phyloP scores from a whole-genome alignment of 257 asterid genomes.

The Scutellaria galericulata region DNA sequence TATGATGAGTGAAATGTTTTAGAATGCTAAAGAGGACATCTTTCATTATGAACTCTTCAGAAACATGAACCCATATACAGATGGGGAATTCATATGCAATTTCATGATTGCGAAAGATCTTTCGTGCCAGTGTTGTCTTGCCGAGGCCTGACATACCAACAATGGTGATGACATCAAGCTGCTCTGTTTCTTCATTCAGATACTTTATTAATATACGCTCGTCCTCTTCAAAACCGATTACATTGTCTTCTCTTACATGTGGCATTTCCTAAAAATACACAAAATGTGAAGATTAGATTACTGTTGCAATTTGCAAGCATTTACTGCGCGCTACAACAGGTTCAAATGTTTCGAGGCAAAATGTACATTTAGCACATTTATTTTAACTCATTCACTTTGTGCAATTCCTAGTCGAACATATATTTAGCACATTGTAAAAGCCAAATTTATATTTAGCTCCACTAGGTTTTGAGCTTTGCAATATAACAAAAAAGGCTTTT shows the following conservation, averaged over 20 bases:
- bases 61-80: conserved; percentile 22
- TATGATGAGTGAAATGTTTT: not conserved
- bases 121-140: conserved; percentile 24
- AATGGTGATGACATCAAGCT: conserved; percentile 13
- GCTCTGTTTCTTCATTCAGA: conserved; percentile 1
- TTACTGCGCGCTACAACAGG: no score
- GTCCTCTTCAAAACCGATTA: conserved; percentile 27
- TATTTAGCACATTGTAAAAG: no score
- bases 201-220: not conserved
- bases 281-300: no score
- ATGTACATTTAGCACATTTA: no score
- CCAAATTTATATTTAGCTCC: no score
- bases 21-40: conserved; percentile 25
- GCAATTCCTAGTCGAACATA: no score
- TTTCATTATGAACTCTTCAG: conserved; percentile 29
- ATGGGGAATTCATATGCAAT: conserved; percentile 18
- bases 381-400: no score
- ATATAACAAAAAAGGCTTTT: no score
- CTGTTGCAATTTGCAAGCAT: no score
- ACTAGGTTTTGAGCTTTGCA: no score
- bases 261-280: no score
- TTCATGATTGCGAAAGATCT: not conserved
- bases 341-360: no score
- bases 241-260: not conserved
- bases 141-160: conserved; percentile 30